Evolutionary conservation across 192 early-diverging fungal genomes (phyloP).

Genomic region (Coemansia javaensis): DNA sequence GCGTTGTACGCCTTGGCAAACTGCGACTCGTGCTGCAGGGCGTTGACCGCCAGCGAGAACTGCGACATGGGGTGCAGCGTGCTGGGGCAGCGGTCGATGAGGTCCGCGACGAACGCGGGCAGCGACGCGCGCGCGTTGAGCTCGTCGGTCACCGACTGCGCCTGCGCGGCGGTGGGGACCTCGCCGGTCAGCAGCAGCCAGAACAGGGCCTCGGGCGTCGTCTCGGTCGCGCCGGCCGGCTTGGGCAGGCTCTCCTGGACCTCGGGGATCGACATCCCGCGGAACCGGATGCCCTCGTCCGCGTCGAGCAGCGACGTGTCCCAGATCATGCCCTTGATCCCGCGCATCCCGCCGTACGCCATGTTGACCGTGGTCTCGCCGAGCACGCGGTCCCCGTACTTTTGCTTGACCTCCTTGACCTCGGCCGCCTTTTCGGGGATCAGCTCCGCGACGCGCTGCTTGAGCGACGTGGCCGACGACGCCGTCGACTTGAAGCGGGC

Average conservation of each 20-base stretch:
- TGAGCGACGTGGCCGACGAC: slow-evolving; percentile 58
- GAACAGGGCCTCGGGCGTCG: slow-evolving; percentile 97
- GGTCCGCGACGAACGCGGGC: slow-evolving; percentile 91
- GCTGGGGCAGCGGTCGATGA: slow-evolving; percentile 97
- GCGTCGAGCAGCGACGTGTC: slow-evolving; percentile 97
- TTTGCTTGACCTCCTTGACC: slow-evolving; percentile 89
- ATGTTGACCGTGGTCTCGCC: slow-evolving; percentile 97
- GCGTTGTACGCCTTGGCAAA: slow-evolving; percentile 96
- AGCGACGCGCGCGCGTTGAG: slow-evolving; percentile 92
- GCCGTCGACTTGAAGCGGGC: slow-evolving; percentile 56
- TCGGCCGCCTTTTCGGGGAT: slow-evolving; percentile 94
- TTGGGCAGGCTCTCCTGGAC: slow-evolving; percentile 88
- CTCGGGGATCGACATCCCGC: slow-evolving; percentile 92
- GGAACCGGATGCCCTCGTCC: slow-evolving; percentile 99
- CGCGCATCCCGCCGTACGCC: slow-evolving; percentile 98
- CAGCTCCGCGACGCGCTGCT: slow-evolving; percentile 89
- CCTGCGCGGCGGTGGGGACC: slow-evolving; percentile 90
- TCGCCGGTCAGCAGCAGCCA: slow-evolving; percentile 98
- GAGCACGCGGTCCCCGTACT: slow-evolving; percentile 84
- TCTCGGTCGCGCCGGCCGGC: slow-evolving; percentile 83
- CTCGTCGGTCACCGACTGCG: slow-evolving; percentile 84
- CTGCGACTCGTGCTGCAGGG: slow-evolving; percentile 92
- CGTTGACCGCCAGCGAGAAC: slow-evolving; percentile 93
- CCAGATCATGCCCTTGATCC: slow-evolving; percentile 98
- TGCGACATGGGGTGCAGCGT: slow-evolving; percentile 99